Conservation (phyloP, 352 stramenopile genomes). For the Peronospora destructor region DNA sequence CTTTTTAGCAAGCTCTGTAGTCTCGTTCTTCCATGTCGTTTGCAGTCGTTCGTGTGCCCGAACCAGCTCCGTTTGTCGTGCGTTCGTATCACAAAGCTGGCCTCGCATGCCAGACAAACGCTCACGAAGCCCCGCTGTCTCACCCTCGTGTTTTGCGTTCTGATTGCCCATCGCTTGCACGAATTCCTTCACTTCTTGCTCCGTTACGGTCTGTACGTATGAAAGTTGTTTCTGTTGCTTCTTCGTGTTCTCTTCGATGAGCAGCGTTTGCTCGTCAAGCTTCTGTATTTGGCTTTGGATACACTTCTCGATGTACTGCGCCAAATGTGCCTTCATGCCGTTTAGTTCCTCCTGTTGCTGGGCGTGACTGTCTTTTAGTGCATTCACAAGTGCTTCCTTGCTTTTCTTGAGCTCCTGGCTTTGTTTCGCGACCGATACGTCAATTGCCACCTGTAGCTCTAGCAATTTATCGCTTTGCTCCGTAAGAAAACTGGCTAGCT, state of each 20-base stretch:
- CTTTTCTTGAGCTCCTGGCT: conserved; percentile 33
- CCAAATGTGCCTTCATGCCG: conserved; percentile 38
- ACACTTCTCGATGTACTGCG: conserved; percentile 40
- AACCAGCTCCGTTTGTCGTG: conserved; percentile 25
- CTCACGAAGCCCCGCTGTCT: conserved; percentile 22
- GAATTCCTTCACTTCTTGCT: conserved; percentile 34
- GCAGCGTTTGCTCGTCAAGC: conserved; percentile 37
- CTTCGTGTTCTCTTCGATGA: conserved; percentile 32
- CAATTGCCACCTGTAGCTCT: conserved; percentile 39
- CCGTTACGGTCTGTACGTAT: conserved; percentile 27
- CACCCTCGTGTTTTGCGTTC: conserved; percentile 28
- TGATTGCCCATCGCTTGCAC: conserved; percentile 28
- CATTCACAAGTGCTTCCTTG: conserved; percentile 25
- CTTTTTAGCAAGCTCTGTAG: conserved; percentile 7
- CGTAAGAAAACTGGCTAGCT: conserved; percentile 33
- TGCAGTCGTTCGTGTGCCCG: conserved; percentile 18
- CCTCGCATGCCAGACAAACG: conserved; percentile 23
- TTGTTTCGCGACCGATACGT: conserved; percentile 42
- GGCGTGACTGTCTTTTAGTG: conserved; percentile 29
- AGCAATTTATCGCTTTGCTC: conserved; percentile 43
- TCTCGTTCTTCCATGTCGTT: conserved; percentile 15
- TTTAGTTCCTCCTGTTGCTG: conserved; percentile 40
- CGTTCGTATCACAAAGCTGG: conserved; percentile 15
- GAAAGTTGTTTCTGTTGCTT: conserved; percentile 37
- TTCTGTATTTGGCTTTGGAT: conserved; percentile 34